Conservation (phyloP, 164 flowering plant genomes). For the Platanus orientalis region DNA sequence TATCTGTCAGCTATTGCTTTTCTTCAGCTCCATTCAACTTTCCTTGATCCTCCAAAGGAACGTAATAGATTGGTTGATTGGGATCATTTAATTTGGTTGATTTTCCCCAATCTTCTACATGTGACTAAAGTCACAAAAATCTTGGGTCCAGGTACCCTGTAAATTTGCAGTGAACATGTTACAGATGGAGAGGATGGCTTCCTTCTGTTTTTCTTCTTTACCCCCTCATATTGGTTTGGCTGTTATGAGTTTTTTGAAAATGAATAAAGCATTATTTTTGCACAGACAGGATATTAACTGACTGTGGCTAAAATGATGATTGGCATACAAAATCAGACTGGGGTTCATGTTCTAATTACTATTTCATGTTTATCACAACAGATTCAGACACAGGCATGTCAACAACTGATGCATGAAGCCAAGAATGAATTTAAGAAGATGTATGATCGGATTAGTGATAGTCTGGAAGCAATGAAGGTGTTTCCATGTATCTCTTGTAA, state of each 20-base stretch:
- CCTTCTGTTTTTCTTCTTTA: too few relatives aligned
- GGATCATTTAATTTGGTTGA: too few relatives aligned
- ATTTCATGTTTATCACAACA: conserved; percentile 14
- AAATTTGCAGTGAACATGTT: neutral
- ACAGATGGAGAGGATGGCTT: too few relatives aligned
- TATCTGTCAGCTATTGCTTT: neutral
- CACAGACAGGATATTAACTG: too few relatives aligned
- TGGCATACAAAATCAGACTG: too few relatives aligned
- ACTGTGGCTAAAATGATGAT: neutral
- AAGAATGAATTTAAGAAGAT: conserved; percentile 70
- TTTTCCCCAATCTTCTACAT: neutral
- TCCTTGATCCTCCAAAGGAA: neutral
- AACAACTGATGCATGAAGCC: conserved; percentile 53
- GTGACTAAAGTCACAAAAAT: neutral
- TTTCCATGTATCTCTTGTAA: neutral
- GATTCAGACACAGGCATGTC: conserved; percentile 63
- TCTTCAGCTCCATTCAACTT: neutral
- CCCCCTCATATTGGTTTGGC: too few relatives aligned
- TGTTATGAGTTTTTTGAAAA: too few relatives aligned
- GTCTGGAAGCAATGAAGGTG: conserved; percentile 39
- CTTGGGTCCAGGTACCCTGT: neutral
- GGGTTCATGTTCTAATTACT: neutral
- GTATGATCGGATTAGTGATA: conserved; percentile 48
- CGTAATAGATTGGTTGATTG: too few relatives aligned
- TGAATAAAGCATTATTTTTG: too few relatives aligned